Percentiles rank a stretch among this genome's conserved stretches.
Evolutionary conservation across 768 basidiomycete genomes (phyloP).

Genomic region (Boletus rubescentipes): DNA sequence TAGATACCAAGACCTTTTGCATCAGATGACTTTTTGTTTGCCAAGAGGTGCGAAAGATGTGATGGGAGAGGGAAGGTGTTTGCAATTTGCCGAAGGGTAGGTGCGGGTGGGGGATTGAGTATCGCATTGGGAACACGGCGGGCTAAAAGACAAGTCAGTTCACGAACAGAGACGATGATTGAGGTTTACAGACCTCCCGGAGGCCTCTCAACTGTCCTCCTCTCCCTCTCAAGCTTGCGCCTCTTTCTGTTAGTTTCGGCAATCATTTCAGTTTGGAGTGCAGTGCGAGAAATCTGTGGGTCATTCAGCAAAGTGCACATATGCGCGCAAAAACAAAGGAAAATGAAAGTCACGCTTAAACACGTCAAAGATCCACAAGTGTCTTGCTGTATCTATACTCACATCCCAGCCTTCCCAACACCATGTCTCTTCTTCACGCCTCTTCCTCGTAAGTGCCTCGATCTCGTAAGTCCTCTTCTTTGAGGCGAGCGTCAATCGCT

Average conservation of each 20-base stretch:
- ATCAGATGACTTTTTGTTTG: constrained; percentile 19
- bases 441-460: constrained; percentile 56
- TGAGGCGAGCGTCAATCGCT: constrained; percentile 78
- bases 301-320: constrained; percentile 5
- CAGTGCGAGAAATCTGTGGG: constrained; percentile 67
- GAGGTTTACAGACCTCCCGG: constrained; percentile 56
- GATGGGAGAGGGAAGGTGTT: constrained; percentile 54
- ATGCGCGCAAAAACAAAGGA: background rate
- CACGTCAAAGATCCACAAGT: background rate
- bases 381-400: constrained; percentile 22
- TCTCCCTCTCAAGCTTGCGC: constrained; percentile 80
- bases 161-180: background rate
- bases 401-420: constrained; percentile 95
- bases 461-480: constrained; percentile 70
- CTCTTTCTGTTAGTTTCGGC: constrained; percentile 87
- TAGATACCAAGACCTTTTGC: constrained; percentile 17
- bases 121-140: constrained; percentile 61
- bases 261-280: constrained; percentile 83
- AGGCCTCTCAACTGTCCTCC: constrained; percentile 74
- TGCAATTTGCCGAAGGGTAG: constrained; percentile 65
- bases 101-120: constrained; percentile 51
- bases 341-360: constrained; percentile 4
- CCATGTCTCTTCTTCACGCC: constrained; percentile 68
- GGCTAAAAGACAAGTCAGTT: constrained; percentile 29
- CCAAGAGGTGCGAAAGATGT: constrained; percentile 21